These are phyloP conservation scores for Mycena alexandri DNA, from an alignment of 768 basidiomycete genomes.

Conservation along the genomic window DNA sequence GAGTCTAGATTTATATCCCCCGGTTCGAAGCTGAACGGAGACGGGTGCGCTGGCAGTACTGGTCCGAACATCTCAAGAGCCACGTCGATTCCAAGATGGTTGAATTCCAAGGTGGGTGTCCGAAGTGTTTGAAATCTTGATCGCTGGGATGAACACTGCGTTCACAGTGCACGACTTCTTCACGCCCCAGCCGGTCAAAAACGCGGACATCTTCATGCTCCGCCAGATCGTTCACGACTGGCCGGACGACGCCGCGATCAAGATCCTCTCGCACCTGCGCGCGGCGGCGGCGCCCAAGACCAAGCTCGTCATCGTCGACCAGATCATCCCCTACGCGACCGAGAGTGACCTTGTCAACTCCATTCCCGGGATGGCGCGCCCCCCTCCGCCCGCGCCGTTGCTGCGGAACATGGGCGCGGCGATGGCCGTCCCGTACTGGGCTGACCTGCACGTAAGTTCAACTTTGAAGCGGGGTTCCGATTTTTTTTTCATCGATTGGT, in stretches of 20 bases:
- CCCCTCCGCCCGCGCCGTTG: conserved; percentile 24
- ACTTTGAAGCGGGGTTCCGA: too few species aligned
- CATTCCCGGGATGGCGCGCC: conserved; percentile 16
- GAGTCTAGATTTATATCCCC: not conserved
- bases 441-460: conserved; percentile 27
- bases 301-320: conserved; percentile 31
- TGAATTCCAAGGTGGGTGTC: conserved; percentile 38
- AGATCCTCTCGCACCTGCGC: conserved; percentile 60
- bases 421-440: conserved; percentile 30
- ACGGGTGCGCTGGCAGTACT: conserved; percentile 26
- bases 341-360: not conserved
- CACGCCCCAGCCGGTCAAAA: conserved; percentile 54
- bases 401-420: conserved; percentile 33
- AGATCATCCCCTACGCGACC: conserved; percentile 26
- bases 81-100: conserved; percentile 39
- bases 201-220: conserved; percentile 40
- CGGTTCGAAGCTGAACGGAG: too few species aligned
- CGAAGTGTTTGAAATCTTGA: too few species aligned
- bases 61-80: conserved; percentile 32
- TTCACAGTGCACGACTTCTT: conserved; percentile 32
- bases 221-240: conserved; percentile 68
- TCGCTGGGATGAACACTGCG: not conserved
- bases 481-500: not conserved
- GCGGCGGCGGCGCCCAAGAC: conserved; percentile 47
- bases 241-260: conserved; percentile 55